A percentile compares a stretch with the other conserved stretches of the same genome.
phyloP scores from a whole-genome alignment of 768 basidiomycete genomes.

The Hysterangium stoloniferum region DNA sequence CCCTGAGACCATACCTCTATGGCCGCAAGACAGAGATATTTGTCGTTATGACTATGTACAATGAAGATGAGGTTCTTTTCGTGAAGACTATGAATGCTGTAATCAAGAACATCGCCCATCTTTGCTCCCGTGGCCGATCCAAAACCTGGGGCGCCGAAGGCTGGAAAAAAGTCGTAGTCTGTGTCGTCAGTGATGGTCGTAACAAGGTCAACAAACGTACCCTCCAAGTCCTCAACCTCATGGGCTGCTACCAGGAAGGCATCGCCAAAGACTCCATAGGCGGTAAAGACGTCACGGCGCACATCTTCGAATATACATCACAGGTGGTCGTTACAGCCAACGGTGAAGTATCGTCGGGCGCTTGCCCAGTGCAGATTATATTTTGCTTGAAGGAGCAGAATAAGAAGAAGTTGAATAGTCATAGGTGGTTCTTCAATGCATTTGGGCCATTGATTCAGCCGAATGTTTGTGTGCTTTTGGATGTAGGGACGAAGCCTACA shows the following conservation, averaged over 20 bases:
- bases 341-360: conserved; percentile 71
- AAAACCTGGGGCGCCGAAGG: conserved; percentile 84
- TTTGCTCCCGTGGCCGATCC: conserved; percentile 61
- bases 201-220: conserved; percentile 86
- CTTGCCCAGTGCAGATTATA: conserved; percentile 77
- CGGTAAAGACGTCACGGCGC: conserved; percentile 87
- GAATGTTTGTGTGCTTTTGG: conserved; percentile 85
- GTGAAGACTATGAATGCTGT: conserved; percentile 80
- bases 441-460: conserved; percentile 83
- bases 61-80: conserved; percentile 81
- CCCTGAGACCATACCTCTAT: conserved; percentile 70
- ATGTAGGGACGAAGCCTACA: conserved; percentile 94
- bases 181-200: conserved; percentile 79
- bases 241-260: conserved; percentile 86
- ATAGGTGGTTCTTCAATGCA: conserved; percentile 97
- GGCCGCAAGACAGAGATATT: conserved; percentile 85
- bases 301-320: conserved; percentile 89
- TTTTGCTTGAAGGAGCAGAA: conserved; percentile 95
- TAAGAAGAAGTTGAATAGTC: conserved; percentile 94
- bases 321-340: conserved; percentile 69
- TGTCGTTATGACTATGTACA: conserved; percentile 96
- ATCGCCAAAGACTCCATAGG: conserved; percentile 83
- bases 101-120: conserved; percentile 78
- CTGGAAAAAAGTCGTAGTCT: conserved; percentile 88
- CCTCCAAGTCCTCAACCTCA: conserved; percentile 79